These are phyloP conservation scores for Pseudozyma hubeiensis DNA, from an alignment of 1,284 basidiomycete genomes.

Conservation along the genomic window DNA sequence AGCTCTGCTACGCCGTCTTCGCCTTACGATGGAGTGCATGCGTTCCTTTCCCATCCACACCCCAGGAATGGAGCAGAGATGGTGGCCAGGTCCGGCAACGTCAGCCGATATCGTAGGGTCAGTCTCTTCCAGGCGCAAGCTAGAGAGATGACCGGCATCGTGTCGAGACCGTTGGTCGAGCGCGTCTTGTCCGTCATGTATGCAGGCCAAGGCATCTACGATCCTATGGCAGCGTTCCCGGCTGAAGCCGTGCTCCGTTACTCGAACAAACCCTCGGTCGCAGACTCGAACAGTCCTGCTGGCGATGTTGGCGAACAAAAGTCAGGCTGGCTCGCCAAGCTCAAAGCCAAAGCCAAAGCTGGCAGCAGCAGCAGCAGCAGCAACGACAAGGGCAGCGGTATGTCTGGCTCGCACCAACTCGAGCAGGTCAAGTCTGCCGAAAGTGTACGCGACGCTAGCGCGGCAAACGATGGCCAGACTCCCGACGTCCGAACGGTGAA, in stretches of 20 bases:
- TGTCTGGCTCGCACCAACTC: not conserved
- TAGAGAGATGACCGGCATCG: slow-evolving; percentile 41
- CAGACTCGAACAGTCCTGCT: not conserved
- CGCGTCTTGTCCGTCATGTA: slow-evolving; percentile 33
- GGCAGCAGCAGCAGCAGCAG: slow-evolving; percentile 8
- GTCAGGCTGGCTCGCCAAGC: slow-evolving; percentile 23
- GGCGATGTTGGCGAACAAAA: slow-evolving; percentile 7
- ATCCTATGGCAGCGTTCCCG: slow-evolving; percentile 29
- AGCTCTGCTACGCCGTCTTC: not conserved
- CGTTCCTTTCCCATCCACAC: slow-evolving; percentile 30
- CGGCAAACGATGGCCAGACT: not conserved
- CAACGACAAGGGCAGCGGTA: not conserved
- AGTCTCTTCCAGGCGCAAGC: slow-evolving; percentile 39
- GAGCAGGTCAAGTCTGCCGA: slow-evolving; percentile 16
- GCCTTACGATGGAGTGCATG: slow-evolving; percentile 3
- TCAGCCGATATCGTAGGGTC: slow-evolving; percentile 19
- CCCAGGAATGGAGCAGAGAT: slow-evolving; percentile 29
- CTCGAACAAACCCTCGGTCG: not conserved
- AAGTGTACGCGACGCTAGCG: not conserved
- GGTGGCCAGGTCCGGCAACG: slow-evolving; percentile 20
- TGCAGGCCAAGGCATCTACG: slow-evolving; percentile 16
- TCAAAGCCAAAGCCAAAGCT: slow-evolving; percentile 22
- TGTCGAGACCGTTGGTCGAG: slow-evolving; percentile 37
- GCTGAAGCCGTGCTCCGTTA: slow-evolving; percentile 39
- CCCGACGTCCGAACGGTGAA: slow-evolving; percentile 15